Evolutionary conservation across 257 asterid species (phyloP), one percentile per base, ranked within the genome.

Genomic region (Fraxinus quadrangulata): DNA sequence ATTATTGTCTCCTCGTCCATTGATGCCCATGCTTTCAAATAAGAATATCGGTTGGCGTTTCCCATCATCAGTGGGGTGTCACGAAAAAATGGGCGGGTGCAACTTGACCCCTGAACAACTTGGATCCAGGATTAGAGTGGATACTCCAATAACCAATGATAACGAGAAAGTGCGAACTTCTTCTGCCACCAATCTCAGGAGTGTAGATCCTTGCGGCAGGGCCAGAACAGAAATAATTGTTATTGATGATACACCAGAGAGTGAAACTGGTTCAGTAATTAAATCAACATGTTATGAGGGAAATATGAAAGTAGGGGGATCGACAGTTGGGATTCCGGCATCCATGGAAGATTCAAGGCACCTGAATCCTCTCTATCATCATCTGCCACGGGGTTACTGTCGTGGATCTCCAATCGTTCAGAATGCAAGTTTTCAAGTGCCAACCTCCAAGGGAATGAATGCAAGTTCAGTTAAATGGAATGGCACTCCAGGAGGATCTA

Each of bases 191-290:
- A 84, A 63, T 17, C 56, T 65, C 68, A 73, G 40, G 45, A 77
- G 65, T 73, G 40, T 78, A 70, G 79, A 81, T 56, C 65, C 83
- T 74, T 66, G 80, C 24, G 84, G 79, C 66, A 83, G 82, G 39
- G 74, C 67, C 17, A 67, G 21, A 74, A 83, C 79, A 78, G 91
- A 92, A 71, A 67, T 87, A 56, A 85, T 85, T 33, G 79, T 87
- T 7, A 84, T 89, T 39, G 87, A 88, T 69, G 96, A 79, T 83
- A 75, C 88, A 2, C 87, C 85, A 8, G 86, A 87, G 73, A 75
- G 68, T 39, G 85, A 82, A 77, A 73, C 49, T 45, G 65, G 71
- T 61, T 39, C 74, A 14, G 71, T 76, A 14, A 31, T 79, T 65
- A 70, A 33, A 34, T 66, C 82, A 76, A 40, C 78, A 28, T 75